A percentile compares a stretch with the other conserved stretches of the same genome.
Evolutionary conservation across 192 early-diverging fungal genomes (phyloP).

Genomic region (Rhizophagus prolifer): DNA sequence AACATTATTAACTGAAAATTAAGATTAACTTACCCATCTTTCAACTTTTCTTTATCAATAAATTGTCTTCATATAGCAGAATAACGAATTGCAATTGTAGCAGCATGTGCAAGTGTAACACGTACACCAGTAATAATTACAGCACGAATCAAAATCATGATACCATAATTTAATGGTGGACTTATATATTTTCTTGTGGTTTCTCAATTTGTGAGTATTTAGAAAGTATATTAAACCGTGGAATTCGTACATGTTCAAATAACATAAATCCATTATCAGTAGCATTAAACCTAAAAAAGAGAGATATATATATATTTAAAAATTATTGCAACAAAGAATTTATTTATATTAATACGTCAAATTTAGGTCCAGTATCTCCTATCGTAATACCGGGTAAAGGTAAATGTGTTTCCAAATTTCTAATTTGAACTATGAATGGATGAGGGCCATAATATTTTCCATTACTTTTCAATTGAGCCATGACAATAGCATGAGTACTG

Average conservation of each 20-base stretch:
- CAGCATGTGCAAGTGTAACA: conserved; percentile 63
- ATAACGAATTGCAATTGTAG: conserved; percentile 72
- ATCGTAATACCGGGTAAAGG: conserved; percentile 76
- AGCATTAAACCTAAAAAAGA: conserved; percentile 58
- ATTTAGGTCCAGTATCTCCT: conserved; percentile 87
- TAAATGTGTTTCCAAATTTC: conserved; percentile 69
- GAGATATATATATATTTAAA: too few species aligned
- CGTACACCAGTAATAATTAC: conserved; percentile 66
- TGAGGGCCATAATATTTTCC: conserved; percentile 79
- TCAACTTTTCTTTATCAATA: conserved; percentile 53
- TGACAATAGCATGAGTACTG: conserved; percentile 78
- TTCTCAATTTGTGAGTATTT: conserved; percentile 68
- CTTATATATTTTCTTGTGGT: conserved; percentile 66
- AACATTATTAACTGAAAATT: too few species aligned
- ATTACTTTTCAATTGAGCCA: conserved; percentile 74
- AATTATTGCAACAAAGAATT: too few species aligned
- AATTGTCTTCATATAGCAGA: conserved; percentile 73
- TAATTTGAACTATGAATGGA: conserved; percentile 79
- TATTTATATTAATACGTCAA: conserved; percentile 40
- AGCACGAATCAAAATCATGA: conserved; percentile 81
- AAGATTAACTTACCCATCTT: conserved; percentile 27
- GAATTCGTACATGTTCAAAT: conserved; percentile 80
- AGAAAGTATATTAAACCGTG: conserved; percentile 74
- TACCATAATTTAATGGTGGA: conserved; percentile 78
- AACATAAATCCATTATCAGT: conserved; percentile 86